Conservation (phyloP, 176 grass and related monocot species). For the Oryza glumipatula region DNA sequence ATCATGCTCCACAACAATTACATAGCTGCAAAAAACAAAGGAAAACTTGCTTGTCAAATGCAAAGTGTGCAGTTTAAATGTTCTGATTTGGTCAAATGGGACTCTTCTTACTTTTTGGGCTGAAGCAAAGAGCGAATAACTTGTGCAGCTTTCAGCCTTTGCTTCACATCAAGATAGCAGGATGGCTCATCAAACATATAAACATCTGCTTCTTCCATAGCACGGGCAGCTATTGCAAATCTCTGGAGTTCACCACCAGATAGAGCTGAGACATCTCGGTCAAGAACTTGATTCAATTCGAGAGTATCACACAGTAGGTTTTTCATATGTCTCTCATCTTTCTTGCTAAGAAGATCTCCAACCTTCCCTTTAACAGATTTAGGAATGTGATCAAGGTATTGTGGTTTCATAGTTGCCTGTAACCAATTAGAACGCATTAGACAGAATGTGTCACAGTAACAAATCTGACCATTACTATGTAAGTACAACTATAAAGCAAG, state of each 20-base stretch:
- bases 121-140: slow-evolving; percentile 56
- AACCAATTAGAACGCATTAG: neutral
- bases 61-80: slow-evolving; percentile 16
- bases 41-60: slow-evolving; percentile 22
- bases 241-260: slow-evolving; percentile 89
- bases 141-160: slow-evolving; percentile 49
- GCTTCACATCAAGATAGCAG: slow-evolving; percentile 46
- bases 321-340: slow-evolving; percentile 63
- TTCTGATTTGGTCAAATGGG: slow-evolving; percentile 32
- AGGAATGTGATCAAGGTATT: slow-evolving; percentile 74
- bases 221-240: slow-evolving; percentile 72
- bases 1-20: slow-evolving; percentile 83
- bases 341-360: slow-evolving; percentile 55
- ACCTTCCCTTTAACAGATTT: slow-evolving; percentile 78
- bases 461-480: neutral
- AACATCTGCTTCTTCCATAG: slow-evolving; percentile 63
- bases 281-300: slow-evolving; percentile 70
- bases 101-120: slow-evolving; percentile 43
- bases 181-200: slow-evolving; percentile 82
- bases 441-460: neutral
- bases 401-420: slow-evolving; percentile 76
- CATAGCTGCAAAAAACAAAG: slow-evolving; percentile 56
- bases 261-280: slow-evolving; percentile 68
- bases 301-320: slow-evolving; percentile 54
- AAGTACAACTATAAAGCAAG: neutral